Base-by-base conservation (phyloP, 257 asterid genomes). In the Solanum etuberosum region DNA sequence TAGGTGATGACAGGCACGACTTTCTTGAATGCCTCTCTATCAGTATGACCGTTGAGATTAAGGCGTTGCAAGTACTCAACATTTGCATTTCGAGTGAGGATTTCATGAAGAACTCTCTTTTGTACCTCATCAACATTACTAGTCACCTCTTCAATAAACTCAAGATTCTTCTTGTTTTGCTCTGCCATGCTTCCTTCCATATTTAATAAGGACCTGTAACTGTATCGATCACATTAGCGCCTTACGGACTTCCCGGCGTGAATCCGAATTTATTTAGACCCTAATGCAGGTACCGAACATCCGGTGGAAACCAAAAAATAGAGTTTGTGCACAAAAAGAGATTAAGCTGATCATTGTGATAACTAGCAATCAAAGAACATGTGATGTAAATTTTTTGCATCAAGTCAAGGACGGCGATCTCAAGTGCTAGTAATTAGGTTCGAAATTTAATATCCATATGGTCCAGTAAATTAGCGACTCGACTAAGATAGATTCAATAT, bases 101-200 rank as follows among this genome's bases (percentile, higher is more conserved):
- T 91, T 86, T 91, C 90, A 85, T 88, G 72, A 42, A 89, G 93
- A 74, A 89, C 91, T 21, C 85, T 84, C 48, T 84, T 84, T 82
- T 91, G 91, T 20, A 88, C 91, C 29, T 86, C 90, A 83, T 88
- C 91, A 80, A 86, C 54, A 16, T 91, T 91, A 11, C 6, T 25
- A 1, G 91, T 89, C 27, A 86, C 93, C 3, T 90, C 87, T 84
- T 90, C 92, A 84, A 90, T 90, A 72, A 86, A 89, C 40, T 65
- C 87, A 77, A 90, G 84, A 27, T 76, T 51, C 68, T 80, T 70
- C 74, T 83, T 83, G 86, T 89, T 90, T 46, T 71, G 83, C 88
- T 90, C 91, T 2, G 5, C 2, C 6, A 70, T 27, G 21, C 2
- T 68, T 67, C 74, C 18, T 68, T 68, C 76, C 38, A 68, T 14